Base-by-base conservation (phyloP, 2,329 filamentous ascomycete species). In the Dissoconium aciculare region DNA sequence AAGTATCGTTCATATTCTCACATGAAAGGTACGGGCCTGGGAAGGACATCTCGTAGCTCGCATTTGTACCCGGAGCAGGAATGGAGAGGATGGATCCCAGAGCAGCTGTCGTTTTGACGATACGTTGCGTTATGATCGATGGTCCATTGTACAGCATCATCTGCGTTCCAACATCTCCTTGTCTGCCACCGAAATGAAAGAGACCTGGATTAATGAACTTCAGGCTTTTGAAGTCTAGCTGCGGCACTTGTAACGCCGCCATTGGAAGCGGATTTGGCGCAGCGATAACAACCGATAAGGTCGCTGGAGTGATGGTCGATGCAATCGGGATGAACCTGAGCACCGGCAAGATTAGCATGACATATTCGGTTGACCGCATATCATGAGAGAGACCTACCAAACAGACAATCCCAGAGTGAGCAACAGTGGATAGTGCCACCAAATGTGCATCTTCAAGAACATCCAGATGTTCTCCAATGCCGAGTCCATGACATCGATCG, bases 111-210 rank as follows among this genome's bases (percentile, higher is more conserved):
- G 25, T 23, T 8, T 14, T 15, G 8, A 27, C 31, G 10, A 33
- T 24, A 4, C 26, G 17, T 21, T 28, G 15, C 4, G 19, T 15
- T 13, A 15, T 28, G 11, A 24, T 24, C 3, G 26, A 15, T 2
- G 31, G 31, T 2, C 31, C 31, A 11, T 33, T 33, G 26, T 33
- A 33, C 13, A 33, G 8, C 12, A 28, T 5, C 4, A 27, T 25
- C n/a, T n/a, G n/a, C n/a, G n/a, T n/a, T n/a, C n/a, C n/a, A n/a
- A n/a, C n/a, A n/a, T n/a, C n/a, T n/a, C n/a, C n/a, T n/a, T n/a
- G n/a, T n/a, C n/a, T n/a, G n/a, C n/a, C n/a, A n/a, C n/a, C n/a
- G n/a, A n/a, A n/a, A n/a, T n/a, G n/a, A n/a, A n/a, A n/a, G n/a
- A n/a, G n/a, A n/a, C n/a, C n/a, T n/a, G n/a, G n/a, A n/a, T n/a